Evolutionary conservation across 2,329 filamentous ascomycete species (phyloP).

Genomic region (Nothopassalora personata): DNA sequence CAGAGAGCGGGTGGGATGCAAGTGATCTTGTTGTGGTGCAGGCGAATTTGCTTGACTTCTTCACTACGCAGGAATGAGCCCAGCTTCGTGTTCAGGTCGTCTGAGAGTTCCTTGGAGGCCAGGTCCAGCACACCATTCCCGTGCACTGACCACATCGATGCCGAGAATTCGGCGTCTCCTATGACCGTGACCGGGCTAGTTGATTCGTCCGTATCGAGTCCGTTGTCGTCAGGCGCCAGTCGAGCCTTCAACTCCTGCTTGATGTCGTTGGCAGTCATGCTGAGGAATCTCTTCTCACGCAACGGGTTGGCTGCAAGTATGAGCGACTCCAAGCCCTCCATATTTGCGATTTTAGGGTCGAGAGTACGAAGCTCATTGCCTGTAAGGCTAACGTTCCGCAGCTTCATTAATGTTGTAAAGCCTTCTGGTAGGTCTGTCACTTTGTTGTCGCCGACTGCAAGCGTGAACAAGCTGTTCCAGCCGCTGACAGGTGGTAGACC

Average conservation of each 20-base stretch:
- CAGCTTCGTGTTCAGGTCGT: conserved; percentile 37
- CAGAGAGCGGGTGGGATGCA: conserved; percentile 64
- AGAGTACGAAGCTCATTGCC: conserved; percentile 75
- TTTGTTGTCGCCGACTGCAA: conserved; percentile 77
- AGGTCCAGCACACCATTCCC: conserved; percentile 39
- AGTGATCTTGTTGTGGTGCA: conserved; percentile 73
- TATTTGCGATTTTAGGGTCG: conserved; percentile 69
- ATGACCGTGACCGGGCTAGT: conserved; percentile 23
- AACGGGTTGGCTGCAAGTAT: conserved; percentile 85
- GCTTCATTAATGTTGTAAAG: conserved; percentile 60
- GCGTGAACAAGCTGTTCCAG: conserved; percentile 67
- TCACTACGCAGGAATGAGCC: conserved; percentile 41
- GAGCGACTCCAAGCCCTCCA: conserved; percentile 71
- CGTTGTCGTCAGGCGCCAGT: conserved; percentile 54
- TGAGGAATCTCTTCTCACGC: conserved; percentile 78
- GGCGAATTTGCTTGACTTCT: conserved; percentile 54
- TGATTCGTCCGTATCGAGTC: conserved; percentile 24
- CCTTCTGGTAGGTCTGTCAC: conserved; percentile 71
- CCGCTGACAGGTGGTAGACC: conserved; percentile 66
- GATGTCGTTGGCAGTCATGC: conserved; percentile 72
- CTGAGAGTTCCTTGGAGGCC: conserved; percentile 33
- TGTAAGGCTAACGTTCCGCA: conserved; percentile 76
- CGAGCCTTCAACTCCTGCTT: conserved; percentile 67
- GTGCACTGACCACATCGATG: conserved; percentile 26
- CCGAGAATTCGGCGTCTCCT: conserved; percentile 10